Conservation (phyloP, 2,329 filamentous ascomycete species). For the Aspergillus sp. region DNA sequence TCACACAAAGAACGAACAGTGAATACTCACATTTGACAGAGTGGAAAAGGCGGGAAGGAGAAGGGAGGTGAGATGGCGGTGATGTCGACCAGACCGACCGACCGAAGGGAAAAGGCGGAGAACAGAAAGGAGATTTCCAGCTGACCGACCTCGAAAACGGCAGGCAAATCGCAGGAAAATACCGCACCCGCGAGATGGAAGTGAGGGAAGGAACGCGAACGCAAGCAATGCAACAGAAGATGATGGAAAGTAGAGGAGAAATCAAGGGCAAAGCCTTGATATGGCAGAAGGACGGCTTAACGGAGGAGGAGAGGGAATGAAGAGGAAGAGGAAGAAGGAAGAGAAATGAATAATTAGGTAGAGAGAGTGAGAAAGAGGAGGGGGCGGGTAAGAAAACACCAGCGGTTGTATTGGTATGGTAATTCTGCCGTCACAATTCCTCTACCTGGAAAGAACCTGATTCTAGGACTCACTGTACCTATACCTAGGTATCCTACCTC, state of each 20-base stretch:
- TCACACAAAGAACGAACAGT: slow-evolving; percentile 1
- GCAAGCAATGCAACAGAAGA: slow-evolving; percentile 4
- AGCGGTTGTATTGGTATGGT: neutral
- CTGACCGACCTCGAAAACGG: slow-evolving; percentile 14
- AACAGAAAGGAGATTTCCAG: slow-evolving; percentile 15
- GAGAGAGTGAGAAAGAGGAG: slow-evolving; percentile 13
- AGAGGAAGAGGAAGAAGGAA: slow-evolving; percentile 10
- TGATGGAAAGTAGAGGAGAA: slow-evolving; percentile 5
- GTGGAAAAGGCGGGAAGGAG: neutral
- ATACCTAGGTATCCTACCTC: too few relatives aligned
- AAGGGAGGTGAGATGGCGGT: slow-evolving; percentile 17
- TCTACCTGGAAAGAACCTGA: too few relatives aligned
- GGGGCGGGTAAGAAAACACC: slow-evolving; percentile 21
- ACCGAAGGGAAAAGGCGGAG: slow-evolving; percentile 21
- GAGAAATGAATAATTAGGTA: slow-evolving; percentile 6
- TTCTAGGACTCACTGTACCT: too few relatives aligned
- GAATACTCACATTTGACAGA: slow-evolving; percentile 1
- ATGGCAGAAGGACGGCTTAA: slow-evolving; percentile 12
- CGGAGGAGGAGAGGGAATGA: slow-evolving; percentile 10
- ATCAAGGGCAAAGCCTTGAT: slow-evolving; percentile 21
- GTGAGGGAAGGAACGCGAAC: slow-evolving; percentile 2
- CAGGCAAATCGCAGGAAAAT: neutral
- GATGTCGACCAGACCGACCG: slow-evolving; percentile 20
- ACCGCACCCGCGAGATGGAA: neutral
- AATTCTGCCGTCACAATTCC: too few relatives aligned